phyloP scores from a whole-genome alignment of 371 early-diverging fungal genomes.

The Batkoa obscura region DNA sequence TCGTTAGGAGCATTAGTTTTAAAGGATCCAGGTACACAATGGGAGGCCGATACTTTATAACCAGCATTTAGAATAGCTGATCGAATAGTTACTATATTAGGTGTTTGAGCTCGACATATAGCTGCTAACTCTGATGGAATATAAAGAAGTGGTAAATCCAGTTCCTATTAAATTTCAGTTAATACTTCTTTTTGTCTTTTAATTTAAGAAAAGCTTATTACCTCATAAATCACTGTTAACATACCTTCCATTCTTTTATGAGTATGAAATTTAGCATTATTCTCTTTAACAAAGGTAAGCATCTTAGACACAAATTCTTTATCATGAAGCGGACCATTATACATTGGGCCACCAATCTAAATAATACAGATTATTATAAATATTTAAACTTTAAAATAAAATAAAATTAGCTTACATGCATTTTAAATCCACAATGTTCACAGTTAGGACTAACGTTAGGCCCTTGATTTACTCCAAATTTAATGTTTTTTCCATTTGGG shows the following conservation, averaged over 20 bases:
- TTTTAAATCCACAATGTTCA: conserved; percentile 40
- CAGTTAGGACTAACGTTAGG: conserved; percentile 43
- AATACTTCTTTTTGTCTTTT: conserved; percentile 24
- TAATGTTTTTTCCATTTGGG: conserved; percentile 25
- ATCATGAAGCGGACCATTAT: conserved; percentile 70
- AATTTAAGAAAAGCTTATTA: conserved; percentile 10
- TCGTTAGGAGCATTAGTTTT: conserved; percentile 90
- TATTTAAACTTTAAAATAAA: neutral
- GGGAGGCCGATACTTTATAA: conserved; percentile 80
- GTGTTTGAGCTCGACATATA: neutral
- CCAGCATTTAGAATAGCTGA: conserved; percentile 88
- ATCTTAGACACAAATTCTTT: conserved; percentile 47
- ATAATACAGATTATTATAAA: neutral
- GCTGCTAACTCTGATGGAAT: conserved; percentile 19
- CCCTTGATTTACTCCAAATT: conserved; percentile 36
- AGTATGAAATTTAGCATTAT: conserved; percentile 39
- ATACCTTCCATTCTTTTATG: conserved; percentile 84
- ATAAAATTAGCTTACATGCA: conserved; percentile 27
- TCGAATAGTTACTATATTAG: conserved; percentile 14
- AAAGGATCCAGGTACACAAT: conserved; percentile 65
- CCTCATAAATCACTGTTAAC: conserved; percentile 76
- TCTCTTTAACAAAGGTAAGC: conserved; percentile 44
- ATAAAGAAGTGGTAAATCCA: conserved; percentile 69
- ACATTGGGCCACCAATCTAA: conserved; percentile 93
- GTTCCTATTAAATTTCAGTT: conserved; percentile 17